These are phyloP conservation scores for Nitzschia inconspicua DNA, from an alignment of 108 stramenopile genomes.

Conservation along the genomic window DNA sequence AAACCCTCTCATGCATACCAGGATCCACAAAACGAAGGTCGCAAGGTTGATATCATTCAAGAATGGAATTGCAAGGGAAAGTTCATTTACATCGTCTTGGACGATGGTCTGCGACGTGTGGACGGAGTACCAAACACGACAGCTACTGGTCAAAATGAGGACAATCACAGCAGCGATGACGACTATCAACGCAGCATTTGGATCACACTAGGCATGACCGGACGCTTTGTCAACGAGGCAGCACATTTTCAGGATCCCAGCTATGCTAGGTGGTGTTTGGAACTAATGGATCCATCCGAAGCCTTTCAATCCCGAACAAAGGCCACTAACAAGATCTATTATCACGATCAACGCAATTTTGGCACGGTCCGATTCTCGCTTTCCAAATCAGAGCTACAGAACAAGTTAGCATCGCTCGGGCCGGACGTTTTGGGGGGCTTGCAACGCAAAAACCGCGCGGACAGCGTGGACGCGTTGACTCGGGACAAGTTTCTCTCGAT, in stretches of 20 bases:
- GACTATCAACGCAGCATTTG: slow-evolving; percentile 78
- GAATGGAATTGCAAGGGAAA: slow-evolving; percentile 82
- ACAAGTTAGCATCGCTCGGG: slow-evolving; percentile 68
- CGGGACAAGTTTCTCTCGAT: slow-evolving; percentile 9
- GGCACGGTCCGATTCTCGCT: slow-evolving; percentile 72
- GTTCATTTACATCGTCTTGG: slow-evolving; percentile 75
- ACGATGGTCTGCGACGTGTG: slow-evolving; percentile 46
- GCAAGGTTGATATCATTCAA: slow-evolving; percentile 46
- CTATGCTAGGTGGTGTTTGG: slow-evolving; percentile 64
- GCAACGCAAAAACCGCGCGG: not conserved
- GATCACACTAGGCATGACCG: slow-evolving; percentile 87
- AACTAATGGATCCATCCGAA: slow-evolving; percentile 34
- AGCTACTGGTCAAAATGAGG: too few species aligned
- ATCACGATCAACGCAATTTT: slow-evolving; percentile 77
- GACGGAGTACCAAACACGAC: not conserved
- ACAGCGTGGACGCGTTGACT: not conserved
- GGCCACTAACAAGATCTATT: slow-evolving; percentile 33
- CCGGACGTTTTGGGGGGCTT: slow-evolving; percentile 63
- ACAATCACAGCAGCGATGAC: slow-evolving; percentile 2
- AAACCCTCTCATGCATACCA: not conserved
- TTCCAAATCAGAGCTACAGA: slow-evolving; percentile 49
- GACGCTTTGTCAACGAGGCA: slow-evolving; percentile 55
- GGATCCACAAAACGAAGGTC: not conserved
- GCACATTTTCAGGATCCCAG: slow-evolving; percentile 24
- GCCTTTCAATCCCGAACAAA: not conserved